These are phyloP conservation scores for Ustilago curta DNA, from an alignment of 1,284 basidiomycete genomes.

Conservation along the genomic window DNA sequence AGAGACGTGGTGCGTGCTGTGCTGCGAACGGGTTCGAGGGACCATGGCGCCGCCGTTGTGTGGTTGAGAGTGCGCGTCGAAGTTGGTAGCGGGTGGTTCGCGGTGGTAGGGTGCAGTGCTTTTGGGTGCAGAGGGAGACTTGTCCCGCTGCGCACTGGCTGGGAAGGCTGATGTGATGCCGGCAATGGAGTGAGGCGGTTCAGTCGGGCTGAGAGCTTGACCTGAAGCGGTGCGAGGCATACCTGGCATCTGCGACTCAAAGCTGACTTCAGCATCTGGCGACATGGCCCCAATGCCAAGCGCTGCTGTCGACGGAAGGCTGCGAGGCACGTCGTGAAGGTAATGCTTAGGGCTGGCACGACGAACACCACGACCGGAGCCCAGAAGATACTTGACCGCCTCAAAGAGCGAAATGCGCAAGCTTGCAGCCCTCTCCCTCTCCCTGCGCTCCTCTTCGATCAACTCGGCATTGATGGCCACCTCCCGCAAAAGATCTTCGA, in stretches of 20 bases:
- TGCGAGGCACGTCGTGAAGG: conserved; percentile 48
- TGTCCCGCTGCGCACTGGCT: background rate
- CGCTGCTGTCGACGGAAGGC: conserved; percentile 42
- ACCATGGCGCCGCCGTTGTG: background rate
- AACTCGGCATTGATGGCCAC: conserved; percentile 67
- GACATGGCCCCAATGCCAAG: conserved; percentile 40
- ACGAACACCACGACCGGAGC: conserved; percentile 39
- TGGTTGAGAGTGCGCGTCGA: background rate
- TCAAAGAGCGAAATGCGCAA: conserved; percentile 53
- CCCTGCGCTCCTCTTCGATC: conserved; percentile 62
- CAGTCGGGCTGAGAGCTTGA: conserved; percentile 11
- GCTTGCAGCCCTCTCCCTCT: conserved; percentile 54
- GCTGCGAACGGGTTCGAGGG: conserved; percentile 8
- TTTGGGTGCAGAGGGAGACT: conserved; percentile 5
- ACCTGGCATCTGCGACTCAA: conserved; percentile 8
- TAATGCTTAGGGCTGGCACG: conserved; percentile 41
- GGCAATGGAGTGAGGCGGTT: conserved; percentile 13
- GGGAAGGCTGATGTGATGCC: background rate
- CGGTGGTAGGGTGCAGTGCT: conserved; percentile 1
- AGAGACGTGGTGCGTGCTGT: conserved; percentile 28
- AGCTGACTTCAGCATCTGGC: conserved; percentile 11
- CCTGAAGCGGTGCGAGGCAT: conserved; percentile 10
- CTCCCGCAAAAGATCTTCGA: conserved; percentile 64
- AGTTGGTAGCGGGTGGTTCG: conserved; percentile 1
- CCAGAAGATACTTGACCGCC: conserved; percentile 60